phyloP scores from a whole-genome alignment of 2,329 filamentous ascomycete species.

The Xylogone sp. region DNA sequence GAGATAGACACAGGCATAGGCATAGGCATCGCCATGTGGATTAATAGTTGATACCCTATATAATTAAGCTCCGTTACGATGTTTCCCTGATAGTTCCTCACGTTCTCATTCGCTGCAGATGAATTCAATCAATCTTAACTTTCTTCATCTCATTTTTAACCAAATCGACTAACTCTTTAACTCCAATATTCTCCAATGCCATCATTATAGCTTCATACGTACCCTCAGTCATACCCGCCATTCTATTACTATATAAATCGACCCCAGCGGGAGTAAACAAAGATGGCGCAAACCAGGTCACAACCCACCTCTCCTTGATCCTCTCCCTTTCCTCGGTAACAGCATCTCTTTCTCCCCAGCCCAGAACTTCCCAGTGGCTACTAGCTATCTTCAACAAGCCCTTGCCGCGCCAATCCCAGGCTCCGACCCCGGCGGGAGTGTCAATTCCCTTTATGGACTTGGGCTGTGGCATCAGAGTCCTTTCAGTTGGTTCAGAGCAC shows the following conservation, averaged over 20 bases:
- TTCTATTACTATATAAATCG: slow-evolving; percentile 69
- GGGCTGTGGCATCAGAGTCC: slow-evolving; percentile 39
- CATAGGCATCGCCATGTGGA: slow-evolving; percentile 18
- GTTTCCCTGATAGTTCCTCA: no score
- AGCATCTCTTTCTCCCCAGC: slow-evolving; percentile 54
- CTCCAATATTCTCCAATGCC: slow-evolving; percentile 48
- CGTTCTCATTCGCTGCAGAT: no score
- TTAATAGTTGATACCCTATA: slow-evolving; percentile 2
- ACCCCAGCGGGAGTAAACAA: slow-evolving; percentile 79
- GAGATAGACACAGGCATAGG: slow-evolving; percentile 17
- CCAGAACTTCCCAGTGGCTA: slow-evolving; percentile 78
- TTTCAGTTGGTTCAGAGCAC: slow-evolving; percentile 52
- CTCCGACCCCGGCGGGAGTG: slow-evolving; percentile 38
- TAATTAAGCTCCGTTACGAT: background rate
- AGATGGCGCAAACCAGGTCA: slow-evolving; percentile 82
- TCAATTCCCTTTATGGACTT: slow-evolving; percentile 66
- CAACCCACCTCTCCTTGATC: slow-evolving; percentile 56
- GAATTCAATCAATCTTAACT: slow-evolving; percentile 27
- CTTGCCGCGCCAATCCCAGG: slow-evolving; percentile 76
- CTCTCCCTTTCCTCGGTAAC: slow-evolving; percentile 28
- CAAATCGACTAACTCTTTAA: slow-evolving; percentile 49
- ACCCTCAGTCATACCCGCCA: slow-evolving; percentile 54
- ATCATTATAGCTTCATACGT: slow-evolving; percentile 53
- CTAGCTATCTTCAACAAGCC: slow-evolving; percentile 69
- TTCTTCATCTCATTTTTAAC: slow-evolving; percentile 45